Evolutionary conservation across 768 basidiomycete species (phyloP), one percentile per base, ranked within the genome.

Genomic region (Hygrophoropsis aurantiaca): DNA sequence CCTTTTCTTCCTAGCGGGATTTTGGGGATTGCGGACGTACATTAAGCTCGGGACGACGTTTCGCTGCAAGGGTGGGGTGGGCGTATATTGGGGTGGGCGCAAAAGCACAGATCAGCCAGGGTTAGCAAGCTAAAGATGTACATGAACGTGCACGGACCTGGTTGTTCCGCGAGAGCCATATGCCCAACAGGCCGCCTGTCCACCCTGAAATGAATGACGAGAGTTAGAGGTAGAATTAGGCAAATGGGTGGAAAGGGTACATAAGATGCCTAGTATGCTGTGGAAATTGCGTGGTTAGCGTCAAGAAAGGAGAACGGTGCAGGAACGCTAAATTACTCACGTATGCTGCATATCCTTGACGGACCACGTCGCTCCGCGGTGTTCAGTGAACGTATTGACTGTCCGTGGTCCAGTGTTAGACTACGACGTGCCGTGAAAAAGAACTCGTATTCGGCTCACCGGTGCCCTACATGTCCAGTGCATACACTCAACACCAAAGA

Each of bases 271-370:
- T 7, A 92, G 69, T 42, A 87, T 80, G 2, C 87, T 90, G 45
- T 2, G 41, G 9, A 30, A 11, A 27, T 32, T 3, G 40, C 30
- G 42, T 13, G 11, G 44, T 52, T 36, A 52, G 52, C 30, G 10
- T 47, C 20, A 15, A n/a, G 19, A 5, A 36, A 18, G 30, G 9
- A 21, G 18, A 40, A 10, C 49, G 9, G 34, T n/a, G 11, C 34
- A 49, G 39, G 23, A 35, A 5, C n/a, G n/a, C n/a, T n/a, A n/a
- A n/a, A n/a, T n/a, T n/a, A 74, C 87, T 53, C 59, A 90, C 83
- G 90, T 92, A 65, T 95, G 93, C 58, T 94, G 92, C 89, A 94
- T 88, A 64, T 95, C 94, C 64, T 95, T 94, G 44, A 85, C 86
- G 2, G 83, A 87, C 94, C 94, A 95, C 1, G 57, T 63, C 16